phyloP scores from a whole-genome alignment of 768 basidiomycete genomes.

The Amanita phalloides region DNA sequence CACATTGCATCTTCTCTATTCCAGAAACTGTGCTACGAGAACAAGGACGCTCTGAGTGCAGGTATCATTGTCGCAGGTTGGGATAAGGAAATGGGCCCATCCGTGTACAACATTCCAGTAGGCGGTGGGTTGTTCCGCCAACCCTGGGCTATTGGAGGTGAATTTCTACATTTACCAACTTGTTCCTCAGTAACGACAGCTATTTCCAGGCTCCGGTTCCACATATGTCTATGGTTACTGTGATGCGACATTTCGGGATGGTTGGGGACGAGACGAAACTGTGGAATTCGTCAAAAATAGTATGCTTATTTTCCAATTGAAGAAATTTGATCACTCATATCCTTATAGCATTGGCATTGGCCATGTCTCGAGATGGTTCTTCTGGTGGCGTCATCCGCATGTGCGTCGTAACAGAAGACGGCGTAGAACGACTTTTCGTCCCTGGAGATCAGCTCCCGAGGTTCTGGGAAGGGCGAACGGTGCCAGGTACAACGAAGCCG shows the following conservation, averaged over 20 bases:
- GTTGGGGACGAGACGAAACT: slow-evolving; percentile 84
- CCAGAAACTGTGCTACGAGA: slow-evolving; percentile 83
- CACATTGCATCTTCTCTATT: slow-evolving; percentile 75
- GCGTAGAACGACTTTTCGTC: slow-evolving; percentile 86
- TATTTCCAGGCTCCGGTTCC: slow-evolving; percentile 71
- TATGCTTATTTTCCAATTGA: slow-evolving; percentile 24
- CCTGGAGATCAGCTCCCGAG: slow-evolving; percentile 83
- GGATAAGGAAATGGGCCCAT: slow-evolving; percentile 86
- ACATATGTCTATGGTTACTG: slow-evolving; percentile 99
- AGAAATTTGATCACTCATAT: slow-evolving; percentile 3
- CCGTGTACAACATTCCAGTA: slow-evolving; percentile 94
- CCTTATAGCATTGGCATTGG: slow-evolving; percentile 71
- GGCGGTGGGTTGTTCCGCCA: slow-evolving; percentile 96
- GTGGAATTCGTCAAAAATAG: slow-evolving; percentile 94
- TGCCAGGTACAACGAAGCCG: slow-evolving; percentile 34
- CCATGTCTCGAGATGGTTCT: slow-evolving; percentile 96
- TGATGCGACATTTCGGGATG: slow-evolving; percentile 94
- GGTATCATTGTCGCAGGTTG: slow-evolving; percentile 98
- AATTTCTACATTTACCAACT: slow-evolving; percentile 1
- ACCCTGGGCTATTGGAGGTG: slow-evolving; percentile 98
- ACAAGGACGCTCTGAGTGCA: slow-evolving; percentile 82
- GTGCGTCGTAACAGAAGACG: slow-evolving; percentile 91
- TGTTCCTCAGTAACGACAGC: slow-evolving; percentile 1
- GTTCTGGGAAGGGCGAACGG: slow-evolving; percentile 84
- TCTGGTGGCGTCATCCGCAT: slow-evolving; percentile 97